Evolutionary conservation across 768 basidiomycete species (phyloP).

Genomic region (Russula emetica): DNA sequence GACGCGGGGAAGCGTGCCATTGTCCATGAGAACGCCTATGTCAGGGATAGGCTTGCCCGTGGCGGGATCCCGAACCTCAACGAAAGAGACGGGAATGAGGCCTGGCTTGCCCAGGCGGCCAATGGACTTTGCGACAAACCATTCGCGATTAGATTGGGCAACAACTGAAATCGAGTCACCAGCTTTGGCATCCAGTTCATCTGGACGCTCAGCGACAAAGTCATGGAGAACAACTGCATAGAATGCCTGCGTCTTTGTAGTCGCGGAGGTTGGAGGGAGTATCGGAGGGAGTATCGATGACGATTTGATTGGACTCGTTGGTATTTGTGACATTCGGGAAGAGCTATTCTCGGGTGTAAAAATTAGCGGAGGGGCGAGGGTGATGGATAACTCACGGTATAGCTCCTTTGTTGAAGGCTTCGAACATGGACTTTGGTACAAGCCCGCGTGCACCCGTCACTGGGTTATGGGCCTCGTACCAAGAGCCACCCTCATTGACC

Average conservation of each 20-base stretch:
- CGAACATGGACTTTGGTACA: slow-evolving; percentile 83
- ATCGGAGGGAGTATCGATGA: slow-evolving; percentile 37
- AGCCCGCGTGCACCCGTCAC: slow-evolving; percentile 85
- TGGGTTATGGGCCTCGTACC: slow-evolving; percentile 96
- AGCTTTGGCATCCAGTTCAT: slow-evolving; percentile 91
- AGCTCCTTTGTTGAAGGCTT: slow-evolving; percentile 78
- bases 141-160: slow-evolving; percentile 99
- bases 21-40: slow-evolving; percentile 73
- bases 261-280: slow-evolving; percentile 24
- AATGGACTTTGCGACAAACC: slow-evolving; percentile 99
- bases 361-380: slow-evolving; percentile 18
- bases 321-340: slow-evolving; percentile 19
- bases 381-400: slow-evolving; percentile 47
- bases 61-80: slow-evolving; percentile 90
- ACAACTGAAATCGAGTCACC: slow-evolving; percentile 96
- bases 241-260: slow-evolving; percentile 55
- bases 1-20: slow-evolving; percentile 88
- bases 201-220: slow-evolving; percentile 90
- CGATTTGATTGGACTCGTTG: slow-evolving; percentile 29
- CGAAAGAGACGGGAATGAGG: slow-evolving; percentile 94
- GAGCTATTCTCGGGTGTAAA: slow-evolving; percentile 5
- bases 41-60: slow-evolving; percentile 78
- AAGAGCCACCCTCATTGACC: slow-evolving; percentile 49
- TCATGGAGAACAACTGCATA: slow-evolving; percentile 97
- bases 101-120: slow-evolving; percentile 92